These are phyloP conservation scores for Pythium aristosporum DNA, from an alignment of 352 stramenopile species.

Conservation along the genomic window DNA sequence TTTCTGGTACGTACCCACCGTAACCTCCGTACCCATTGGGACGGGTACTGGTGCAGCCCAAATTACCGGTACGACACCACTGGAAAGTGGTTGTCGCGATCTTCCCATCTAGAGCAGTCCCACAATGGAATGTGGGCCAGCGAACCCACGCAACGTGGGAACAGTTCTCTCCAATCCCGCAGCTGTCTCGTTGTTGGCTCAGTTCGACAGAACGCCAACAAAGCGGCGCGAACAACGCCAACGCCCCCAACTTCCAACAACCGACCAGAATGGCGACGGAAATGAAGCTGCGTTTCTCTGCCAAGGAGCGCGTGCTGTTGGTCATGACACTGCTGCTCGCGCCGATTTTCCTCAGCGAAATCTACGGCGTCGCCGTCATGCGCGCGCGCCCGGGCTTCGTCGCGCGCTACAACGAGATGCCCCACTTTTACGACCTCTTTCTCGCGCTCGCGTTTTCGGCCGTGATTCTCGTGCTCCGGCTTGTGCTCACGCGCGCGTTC, in stretches of 20 bases:
- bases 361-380: slow-evolving; percentile 50
- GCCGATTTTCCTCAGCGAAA: slow-evolving; percentile 52
- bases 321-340: slow-evolving; percentile 56
- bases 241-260: neutral
- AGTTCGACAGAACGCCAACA: neutral
- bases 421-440: slow-evolving; percentile 44
- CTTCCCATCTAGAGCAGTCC: neutral
- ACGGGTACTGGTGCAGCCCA: no score
- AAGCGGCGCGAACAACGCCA: neutral
- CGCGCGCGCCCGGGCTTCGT: slow-evolving; percentile 34
- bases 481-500: slow-evolving; percentile 35
- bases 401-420: slow-evolving; percentile 32
- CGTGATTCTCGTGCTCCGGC: slow-evolving; percentile 43
- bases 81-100: neutral
- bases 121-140: slow-evolving; percentile 1
- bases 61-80: no score
- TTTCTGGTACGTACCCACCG: no score
- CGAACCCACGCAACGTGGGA: neutral
- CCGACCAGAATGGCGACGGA: slow-evolving; percentile 37
- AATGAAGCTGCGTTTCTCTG: slow-evolving; percentile 59
- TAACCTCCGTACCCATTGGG: no score
- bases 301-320: slow-evolving; percentile 62
- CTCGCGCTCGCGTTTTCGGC: slow-evolving; percentile 33
- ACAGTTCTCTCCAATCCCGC: slow-evolving; percentile 5
- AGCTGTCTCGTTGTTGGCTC: slow-evolving; percentile 6